Evolutionary conservation across 2,329 filamentous ascomycete species (phyloP).

Genomic region (Fusarium sp.): DNA sequence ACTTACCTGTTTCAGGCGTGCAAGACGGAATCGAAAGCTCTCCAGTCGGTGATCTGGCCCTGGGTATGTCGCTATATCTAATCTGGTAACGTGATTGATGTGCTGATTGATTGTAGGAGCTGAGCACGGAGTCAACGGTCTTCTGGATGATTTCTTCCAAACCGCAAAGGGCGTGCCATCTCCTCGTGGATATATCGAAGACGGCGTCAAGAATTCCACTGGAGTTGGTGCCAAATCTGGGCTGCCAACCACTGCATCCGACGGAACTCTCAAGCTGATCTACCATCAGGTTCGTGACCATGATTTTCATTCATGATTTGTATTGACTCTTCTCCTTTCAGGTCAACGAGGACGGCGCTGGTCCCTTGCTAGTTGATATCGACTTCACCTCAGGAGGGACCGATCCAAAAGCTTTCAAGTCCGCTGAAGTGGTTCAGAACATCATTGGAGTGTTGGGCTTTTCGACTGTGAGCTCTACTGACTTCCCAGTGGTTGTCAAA

Average conservation of each 20-base stretch:
- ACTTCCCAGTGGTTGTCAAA: background rate
- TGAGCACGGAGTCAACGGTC: background rate
- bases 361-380: background rate
- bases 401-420: constrained; percentile 1
- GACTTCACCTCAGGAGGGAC: constrained; percentile 7
- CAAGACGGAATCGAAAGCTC: constrained; percentile 3
- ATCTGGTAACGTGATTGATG: no score
- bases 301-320: background rate
- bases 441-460: constrained; percentile 4
- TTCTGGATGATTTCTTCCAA: constrained; percentile 6
- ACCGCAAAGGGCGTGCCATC: constrained; percentile 3
- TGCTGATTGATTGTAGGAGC: background rate
- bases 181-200: constrained; percentile 4
- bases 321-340: background rate
- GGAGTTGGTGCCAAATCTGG: background rate
- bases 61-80: background rate
- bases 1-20: background rate
- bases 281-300: constrained; percentile 5
- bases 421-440: background rate
- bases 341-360: constrained; percentile 8
- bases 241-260: background rate
- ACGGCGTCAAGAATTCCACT: background rate
- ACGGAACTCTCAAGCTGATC: constrained; percentile 8
- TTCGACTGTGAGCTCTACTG: constrained; percentile 2
- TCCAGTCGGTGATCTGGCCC: background rate